phyloP scores from a whole-genome alignment of 306 rosid genomes.

The Acacia melanoxylon region DNA sequence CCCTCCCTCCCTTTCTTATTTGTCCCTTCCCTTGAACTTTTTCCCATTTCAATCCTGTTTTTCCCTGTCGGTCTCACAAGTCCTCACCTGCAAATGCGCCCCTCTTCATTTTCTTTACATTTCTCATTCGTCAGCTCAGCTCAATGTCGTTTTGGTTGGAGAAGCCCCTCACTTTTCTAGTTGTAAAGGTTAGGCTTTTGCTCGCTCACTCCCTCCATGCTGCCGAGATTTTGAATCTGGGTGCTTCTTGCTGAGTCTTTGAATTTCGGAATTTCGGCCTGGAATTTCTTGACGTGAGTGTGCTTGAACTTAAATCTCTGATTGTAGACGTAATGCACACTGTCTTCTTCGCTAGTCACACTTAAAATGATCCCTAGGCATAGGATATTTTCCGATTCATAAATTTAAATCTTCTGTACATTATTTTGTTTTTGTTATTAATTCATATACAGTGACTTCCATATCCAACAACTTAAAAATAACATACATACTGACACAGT shows the following conservation, averaged over 20 bases:
- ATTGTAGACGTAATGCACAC: not conserved
- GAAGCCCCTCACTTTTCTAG: not conserved
- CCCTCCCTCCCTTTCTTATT: not conserved
- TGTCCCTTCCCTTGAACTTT: constrained; percentile 25
- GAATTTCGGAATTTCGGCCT: not conserved
- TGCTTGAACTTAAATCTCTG: not conserved
- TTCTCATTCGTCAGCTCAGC: constrained; percentile 27
- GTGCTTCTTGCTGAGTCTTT: constrained; percentile 6
- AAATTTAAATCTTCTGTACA: not conserved
- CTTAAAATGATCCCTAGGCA: not conserved
- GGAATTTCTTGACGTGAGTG: not conserved
- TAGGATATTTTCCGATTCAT: not conserved
- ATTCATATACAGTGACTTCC: not conserved
- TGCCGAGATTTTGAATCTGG: not conserved
- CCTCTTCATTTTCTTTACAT: not conserved
- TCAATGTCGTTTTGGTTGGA: constrained; percentile 35
- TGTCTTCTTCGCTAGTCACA: not conserved
- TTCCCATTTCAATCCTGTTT: not conserved
- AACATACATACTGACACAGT: not conserved
- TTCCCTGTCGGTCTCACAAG: constrained; percentile 10
- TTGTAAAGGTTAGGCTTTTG: constrained; percentile 27
- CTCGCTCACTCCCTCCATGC: not conserved
- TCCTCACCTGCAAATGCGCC: not conserved
- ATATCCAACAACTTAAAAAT: not conserved
- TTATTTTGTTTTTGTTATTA: not conserved